Conservation (phyloP, 805 yeast species). For the Wickerhamomyces canadensis region DNA sequence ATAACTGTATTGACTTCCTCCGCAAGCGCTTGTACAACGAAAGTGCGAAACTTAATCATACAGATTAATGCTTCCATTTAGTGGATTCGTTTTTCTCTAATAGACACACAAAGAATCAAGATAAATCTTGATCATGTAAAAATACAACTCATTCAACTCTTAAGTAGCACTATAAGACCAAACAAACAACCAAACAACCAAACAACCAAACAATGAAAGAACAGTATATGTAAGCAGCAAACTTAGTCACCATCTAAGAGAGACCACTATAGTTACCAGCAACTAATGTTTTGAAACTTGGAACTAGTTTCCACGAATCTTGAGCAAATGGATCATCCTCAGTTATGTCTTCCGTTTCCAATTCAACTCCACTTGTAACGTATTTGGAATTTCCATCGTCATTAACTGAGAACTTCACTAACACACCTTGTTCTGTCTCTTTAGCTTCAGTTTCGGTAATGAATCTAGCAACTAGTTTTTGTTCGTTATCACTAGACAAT, state of each 20-base stretch:
- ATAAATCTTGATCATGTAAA: too few relatives aligned
- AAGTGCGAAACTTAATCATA: too few relatives aligned
- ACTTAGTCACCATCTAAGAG: too few relatives aligned
- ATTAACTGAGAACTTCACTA: constrained; percentile 52
- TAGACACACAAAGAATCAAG: too few relatives aligned
- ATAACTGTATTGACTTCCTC: too few relatives aligned
- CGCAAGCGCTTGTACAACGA: too few relatives aligned
- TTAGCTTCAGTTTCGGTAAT: constrained; percentile 63
- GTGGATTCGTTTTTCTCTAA: too few relatives aligned
- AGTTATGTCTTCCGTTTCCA: constrained; percentile 31
- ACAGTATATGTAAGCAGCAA: background rate
- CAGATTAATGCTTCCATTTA: too few relatives aligned
- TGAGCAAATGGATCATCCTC: constrained; percentile 35
- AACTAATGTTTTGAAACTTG: constrained; percentile 28
- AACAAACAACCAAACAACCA: too few relatives aligned
- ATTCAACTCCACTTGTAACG: constrained; percentile 36
- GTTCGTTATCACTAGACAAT: constrained; percentile 38
- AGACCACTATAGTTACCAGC: constrained; percentile 34
- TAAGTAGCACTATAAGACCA: too few relatives aligned
- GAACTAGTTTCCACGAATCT: constrained; percentile 29
- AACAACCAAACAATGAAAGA: background rate
- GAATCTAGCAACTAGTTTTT: constrained; percentile 80
- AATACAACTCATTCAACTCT: too few relatives aligned
- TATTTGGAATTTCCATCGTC: constrained; percentile 38
- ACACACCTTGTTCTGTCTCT: constrained; percentile 75